Evolutionary conservation across 1,139 yeast species (phyloP).

Genomic region (Schizosaccharomyces versatilis): DNA sequence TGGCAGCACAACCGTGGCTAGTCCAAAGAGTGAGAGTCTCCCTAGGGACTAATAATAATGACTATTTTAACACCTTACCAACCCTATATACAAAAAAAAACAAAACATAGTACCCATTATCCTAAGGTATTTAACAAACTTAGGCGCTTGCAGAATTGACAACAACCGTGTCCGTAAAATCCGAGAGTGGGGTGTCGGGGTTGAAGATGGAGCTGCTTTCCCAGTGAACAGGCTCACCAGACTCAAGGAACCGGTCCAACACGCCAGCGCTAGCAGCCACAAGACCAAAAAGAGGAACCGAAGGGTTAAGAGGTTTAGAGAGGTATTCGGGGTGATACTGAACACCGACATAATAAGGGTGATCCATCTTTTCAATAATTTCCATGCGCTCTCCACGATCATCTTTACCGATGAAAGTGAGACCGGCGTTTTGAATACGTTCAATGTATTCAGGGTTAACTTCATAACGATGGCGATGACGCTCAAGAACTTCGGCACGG

Average conservation of each 20-base stretch:
- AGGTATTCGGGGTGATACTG: constrained; percentile 97
- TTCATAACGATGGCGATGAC: constrained; percentile 97
- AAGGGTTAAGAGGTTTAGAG: constrained; percentile 88
- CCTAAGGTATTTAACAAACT: too few species aligned
- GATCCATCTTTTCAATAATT: constrained; percentile 56
- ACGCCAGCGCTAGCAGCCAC: constrained; percentile 81
- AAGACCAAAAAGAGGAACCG: constrained; percentile 86
- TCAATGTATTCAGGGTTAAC: constrained; percentile 67
- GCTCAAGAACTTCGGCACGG: constrained; percentile 49
- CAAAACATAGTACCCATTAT: too few species aligned
- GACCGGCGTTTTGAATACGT: constrained; percentile 51
- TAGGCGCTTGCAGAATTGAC: background rate
- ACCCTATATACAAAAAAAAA: too few species aligned
- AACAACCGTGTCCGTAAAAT: background rate
- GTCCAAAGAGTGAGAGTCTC: too few species aligned
- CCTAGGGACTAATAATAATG: too few species aligned
- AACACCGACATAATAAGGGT: constrained; percentile 82
- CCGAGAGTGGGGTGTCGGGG: background rate
- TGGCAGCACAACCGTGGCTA: too few species aligned
- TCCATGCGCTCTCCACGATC: constrained; percentile 85
- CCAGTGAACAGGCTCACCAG: background rate
- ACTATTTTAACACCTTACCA: too few species aligned
- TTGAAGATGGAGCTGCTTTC: background rate
- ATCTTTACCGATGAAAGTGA: constrained; percentile 81
- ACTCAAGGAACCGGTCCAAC: constrained; percentile 24